phyloP scores from a whole-genome alignment of 2,329 filamentous ascomycete genomes.

The Parastagonospora nodorum region DNA sequence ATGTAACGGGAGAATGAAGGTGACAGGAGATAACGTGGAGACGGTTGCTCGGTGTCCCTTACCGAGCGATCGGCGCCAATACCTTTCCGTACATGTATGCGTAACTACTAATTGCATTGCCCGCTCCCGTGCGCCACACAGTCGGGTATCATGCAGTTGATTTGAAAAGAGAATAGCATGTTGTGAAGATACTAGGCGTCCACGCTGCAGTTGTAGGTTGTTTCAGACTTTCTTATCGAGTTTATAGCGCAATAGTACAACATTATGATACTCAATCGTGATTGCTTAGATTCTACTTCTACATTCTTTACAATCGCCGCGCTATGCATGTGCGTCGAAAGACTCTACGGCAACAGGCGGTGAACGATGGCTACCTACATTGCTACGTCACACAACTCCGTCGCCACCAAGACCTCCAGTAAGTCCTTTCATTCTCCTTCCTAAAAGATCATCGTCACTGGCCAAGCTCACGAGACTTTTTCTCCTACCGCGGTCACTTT shows the following conservation, averaged over 20 bases:
- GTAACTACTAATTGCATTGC: slow-evolving; percentile 1
- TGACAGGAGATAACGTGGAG: slow-evolving; percentile 2
- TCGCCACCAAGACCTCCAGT: slow-evolving; percentile 48
- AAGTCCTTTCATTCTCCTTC: slow-evolving; percentile 54
- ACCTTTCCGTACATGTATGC: neutral
- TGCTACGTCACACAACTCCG: slow-evolving; percentile 10
- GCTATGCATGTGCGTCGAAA: neutral
- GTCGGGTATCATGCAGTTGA: slow-evolving; percentile 1
- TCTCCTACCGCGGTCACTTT: slow-evolving; percentile 37
- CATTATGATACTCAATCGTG: too few relatives aligned
- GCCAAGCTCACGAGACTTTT: slow-evolving; percentile 53
- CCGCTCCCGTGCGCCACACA: slow-evolving; percentile 1
- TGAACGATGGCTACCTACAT: neutral
- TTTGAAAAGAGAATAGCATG: neutral
- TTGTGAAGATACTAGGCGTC: neutral
- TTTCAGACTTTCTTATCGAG: neutral
- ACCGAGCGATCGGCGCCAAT: slow-evolving; percentile 4
- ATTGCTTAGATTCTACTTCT: neutral
- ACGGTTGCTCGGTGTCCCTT: neutral
- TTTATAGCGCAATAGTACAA: neutral
- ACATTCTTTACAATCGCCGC: neutral
- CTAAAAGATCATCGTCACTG: slow-evolving; percentile 55
- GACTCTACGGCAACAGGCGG: neutral
- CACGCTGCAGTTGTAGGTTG: neutral
- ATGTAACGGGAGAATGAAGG: neutral